Evolutionary conservation across 495 filamentous ascomycete species (phyloP).

Genomic region (Chlorociboria aeruginascens): DNA sequence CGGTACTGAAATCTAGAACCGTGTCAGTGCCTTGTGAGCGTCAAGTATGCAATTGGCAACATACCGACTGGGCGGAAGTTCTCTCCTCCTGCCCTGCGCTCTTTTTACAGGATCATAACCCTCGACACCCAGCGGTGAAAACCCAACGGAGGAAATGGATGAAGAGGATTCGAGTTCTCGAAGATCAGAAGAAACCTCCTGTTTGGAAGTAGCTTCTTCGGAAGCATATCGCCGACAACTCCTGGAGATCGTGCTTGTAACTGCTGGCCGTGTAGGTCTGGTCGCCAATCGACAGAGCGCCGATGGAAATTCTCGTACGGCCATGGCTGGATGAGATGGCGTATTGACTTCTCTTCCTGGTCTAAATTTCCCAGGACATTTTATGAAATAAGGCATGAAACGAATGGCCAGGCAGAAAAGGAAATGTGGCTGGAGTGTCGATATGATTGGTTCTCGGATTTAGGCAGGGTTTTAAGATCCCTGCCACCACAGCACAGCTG

Average conservation of each 20-base stretch:
- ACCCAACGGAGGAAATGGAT: conserved; percentile 25
- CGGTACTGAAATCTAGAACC: conserved; percentile 73
- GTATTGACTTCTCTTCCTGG: not conserved
- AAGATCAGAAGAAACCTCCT: conserved; percentile 17
- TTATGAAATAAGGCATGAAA: not conserved
- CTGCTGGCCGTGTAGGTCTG: conserved; percentile 17
- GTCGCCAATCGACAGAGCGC: conserved; percentile 6
- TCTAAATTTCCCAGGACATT: conserved; percentile 1
- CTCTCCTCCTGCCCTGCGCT: conserved; percentile 36
- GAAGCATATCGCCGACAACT: conserved; percentile 35
- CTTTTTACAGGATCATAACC: conserved; percentile 47
- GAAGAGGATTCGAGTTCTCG: conserved; percentile 28
- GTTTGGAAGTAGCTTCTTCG: conserved; percentile 21
- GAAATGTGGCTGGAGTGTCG: not conserved
- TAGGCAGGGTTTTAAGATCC: not conserved
- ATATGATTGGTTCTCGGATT: not conserved
- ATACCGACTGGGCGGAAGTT: conserved; percentile 59
- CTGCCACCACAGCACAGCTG: not conserved
- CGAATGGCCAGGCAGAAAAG: not conserved
- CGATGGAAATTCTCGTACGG: conserved; percentile 18
- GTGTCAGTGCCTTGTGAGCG: not conserved
- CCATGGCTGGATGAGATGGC: conserved; percentile 20
- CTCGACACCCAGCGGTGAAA: conserved; percentile 25
- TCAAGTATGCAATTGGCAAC: not conserved
- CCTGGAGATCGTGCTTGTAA: conserved; percentile 13